Percentiles rank a stretch among this genome's conserved stretches.
Conservation (phyloP, 345 rosid species). For the Salix purpurea region DNA sequence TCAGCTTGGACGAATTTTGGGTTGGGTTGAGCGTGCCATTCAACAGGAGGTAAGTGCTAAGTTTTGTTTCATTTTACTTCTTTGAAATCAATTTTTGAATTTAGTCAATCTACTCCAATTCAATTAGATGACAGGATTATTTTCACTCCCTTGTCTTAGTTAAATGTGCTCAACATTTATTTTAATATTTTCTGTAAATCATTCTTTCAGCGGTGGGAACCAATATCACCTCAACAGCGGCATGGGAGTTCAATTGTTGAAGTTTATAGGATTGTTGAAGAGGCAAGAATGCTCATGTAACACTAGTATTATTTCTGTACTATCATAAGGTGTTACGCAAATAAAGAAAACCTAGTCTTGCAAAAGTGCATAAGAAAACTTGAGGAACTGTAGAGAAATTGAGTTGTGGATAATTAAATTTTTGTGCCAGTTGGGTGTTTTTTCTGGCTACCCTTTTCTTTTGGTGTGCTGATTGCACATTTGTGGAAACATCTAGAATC, state of each 20-base stretch:
- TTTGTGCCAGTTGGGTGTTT: neutral
- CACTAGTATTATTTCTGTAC: no score
- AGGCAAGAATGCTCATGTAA: conserved; percentile 42
- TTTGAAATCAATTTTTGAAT: neutral
- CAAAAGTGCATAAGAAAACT: neutral
- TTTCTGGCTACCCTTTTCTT: no score
- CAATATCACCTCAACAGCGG: conserved; percentile 89
- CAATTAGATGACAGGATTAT: neutral
- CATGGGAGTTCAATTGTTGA: conserved; percentile 95
- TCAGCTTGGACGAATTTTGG: conserved; percentile 78
- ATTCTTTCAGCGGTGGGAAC: conserved; percentile 74
- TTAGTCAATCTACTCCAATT: neutral
- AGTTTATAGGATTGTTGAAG: conserved; percentile 94
- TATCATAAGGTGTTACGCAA: neutral
- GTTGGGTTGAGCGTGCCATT: conserved; percentile 93
- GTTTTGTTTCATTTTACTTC: neutral
- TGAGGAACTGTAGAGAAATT: neutral
- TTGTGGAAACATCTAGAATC: no score
- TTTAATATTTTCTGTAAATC: neutral
- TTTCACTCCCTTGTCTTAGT: neutral
- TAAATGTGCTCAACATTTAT: neutral
- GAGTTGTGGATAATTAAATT: neutral
- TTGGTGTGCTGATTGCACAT: no score
- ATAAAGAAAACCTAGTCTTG: neutral
- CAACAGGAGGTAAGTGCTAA: conserved; percentile 70